Conservation (phyloP, 257 asterid species). For the Nicotiana tomentosiformis region DNA sequence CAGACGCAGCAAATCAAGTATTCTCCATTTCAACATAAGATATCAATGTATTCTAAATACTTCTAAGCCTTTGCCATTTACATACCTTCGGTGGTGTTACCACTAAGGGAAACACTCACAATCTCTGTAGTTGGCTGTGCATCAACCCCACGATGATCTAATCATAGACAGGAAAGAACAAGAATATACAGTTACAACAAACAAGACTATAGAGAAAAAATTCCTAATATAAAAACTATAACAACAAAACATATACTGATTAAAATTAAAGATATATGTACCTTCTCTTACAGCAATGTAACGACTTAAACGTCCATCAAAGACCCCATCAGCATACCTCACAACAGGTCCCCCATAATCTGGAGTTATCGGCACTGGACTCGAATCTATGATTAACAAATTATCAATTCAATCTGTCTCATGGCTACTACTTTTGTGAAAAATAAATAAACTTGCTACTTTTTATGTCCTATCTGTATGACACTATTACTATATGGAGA, state of each 20-base stretch:
- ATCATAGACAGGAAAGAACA: neutral
- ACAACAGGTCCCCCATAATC: conserved; percentile 4
- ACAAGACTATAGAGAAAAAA: neutral
- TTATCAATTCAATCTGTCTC: neutral
- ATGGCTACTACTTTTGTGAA: neutral
- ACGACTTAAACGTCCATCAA: neutral
- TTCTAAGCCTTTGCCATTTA: neutral
- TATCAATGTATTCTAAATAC: neutral
- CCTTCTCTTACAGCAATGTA: conserved; percentile 9
- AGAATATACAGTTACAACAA: neutral
- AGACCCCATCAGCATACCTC: conserved; percentile 4
- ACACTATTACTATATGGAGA: neutral
- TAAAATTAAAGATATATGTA: neutral
- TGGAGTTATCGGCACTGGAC: conserved; percentile 8
- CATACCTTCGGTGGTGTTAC: neutral
- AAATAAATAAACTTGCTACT: neutral
- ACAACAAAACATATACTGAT: neutral
- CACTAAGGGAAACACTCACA: neutral
- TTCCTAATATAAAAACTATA: neutral
- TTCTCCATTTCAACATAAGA: neutral
- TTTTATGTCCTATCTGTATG: neutral
- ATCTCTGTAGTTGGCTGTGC: neutral
- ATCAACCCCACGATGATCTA: neutral
- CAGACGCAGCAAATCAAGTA: neutral
- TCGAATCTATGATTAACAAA: neutral